Evolutionary conservation across 208 protist species (phyloP), one percentile per base, ranked within the genome.

Genomic region (Wallacemonas sp.): DNA sequence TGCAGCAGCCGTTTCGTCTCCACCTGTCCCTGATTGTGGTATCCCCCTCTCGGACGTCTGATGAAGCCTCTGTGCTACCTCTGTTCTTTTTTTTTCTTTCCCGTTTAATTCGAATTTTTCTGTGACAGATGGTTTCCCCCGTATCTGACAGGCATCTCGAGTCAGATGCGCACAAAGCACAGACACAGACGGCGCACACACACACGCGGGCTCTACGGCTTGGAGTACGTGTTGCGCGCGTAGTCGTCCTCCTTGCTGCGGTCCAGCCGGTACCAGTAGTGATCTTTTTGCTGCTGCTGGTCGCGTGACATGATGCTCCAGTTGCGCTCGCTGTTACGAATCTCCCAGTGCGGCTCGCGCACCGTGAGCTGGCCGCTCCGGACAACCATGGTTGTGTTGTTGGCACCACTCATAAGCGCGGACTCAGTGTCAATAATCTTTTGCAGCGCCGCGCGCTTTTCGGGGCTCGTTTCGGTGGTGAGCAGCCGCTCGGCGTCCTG

Each of bases 211-310:
- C 16, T 49, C 64, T 75, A 77, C 42, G 66, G 68, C 26, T 59
- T 46, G 2, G 85, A 89, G 64, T 89, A 92, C 18, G 86, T 83
- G 63, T 94, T 92, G 41, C 89, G 79, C 10, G 77, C 81, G 67
- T 84, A 94, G 70, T 94, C 89, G 66, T 94, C 89, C 18, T 94
- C 89, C 26, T 78, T 77, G 69, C 89, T 94, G 18, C 89, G 75
- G 63, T 94, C 86, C 14, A 79, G 38, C 41, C 89, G 86, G 71
- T 94, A 94, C 89, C 83, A 90, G 67, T 92, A 94, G 71, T 92
- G 82, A 70, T 94, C 89, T 72, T 89, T 94, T 74, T 94, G 89
- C 72, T 91, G 85, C 76, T 94, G 89, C 70, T 88, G 89, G 55
- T 94, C 89, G 25, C 86, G 81, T 16, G 86, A 75, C 57, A 94